phyloP scores from a whole-genome alignment of 495 filamentous ascomycete genomes.

The Tuber umbilicatum region DNA sequence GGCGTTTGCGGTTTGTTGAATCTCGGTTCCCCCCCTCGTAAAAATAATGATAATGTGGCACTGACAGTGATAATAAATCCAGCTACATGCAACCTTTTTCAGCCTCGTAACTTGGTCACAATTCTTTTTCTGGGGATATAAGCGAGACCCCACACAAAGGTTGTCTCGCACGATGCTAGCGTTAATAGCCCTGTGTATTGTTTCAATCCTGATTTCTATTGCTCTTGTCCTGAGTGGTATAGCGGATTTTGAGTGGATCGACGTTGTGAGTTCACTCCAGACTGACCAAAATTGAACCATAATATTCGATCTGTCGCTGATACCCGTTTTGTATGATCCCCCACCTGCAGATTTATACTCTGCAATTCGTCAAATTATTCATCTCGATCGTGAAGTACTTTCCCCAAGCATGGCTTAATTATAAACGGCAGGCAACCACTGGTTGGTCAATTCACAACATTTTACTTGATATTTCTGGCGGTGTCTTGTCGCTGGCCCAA shows the following conservation, averaged over 20 bases:
- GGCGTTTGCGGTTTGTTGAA: conserved; percentile 58
- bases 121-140: conserved; percentile 52
- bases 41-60: neutral
- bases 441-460: conserved; percentile 86
- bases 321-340: neutral
- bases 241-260: conserved; percentile 63
- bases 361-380: conserved; percentile 82
- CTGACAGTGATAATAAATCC: neutral
- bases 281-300: conserved; percentile 11
- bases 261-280: conserved; percentile 56
- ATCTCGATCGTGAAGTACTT: conserved; percentile 86
- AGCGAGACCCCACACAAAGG: conserved; percentile 46
- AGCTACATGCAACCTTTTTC: conserved; percentile 62
- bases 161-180: conserved; percentile 61
- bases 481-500: conserved; percentile 74
- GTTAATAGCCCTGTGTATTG: conserved; percentile 59
- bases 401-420: conserved; percentile 79
- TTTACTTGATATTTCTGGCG: conserved; percentile 75
- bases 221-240: conserved; percentile 50
- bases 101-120: conserved; percentile 63
- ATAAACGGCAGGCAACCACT: conserved; percentile 67
- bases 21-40: neutral
- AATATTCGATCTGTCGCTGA: neutral
- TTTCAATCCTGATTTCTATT: conserved; percentile 53
- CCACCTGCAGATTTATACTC: conserved; percentile 59